Evolutionary conservation across 2,329 filamentous ascomycete genomes (phyloP).

Genomic region (Stenocarpella maydis): DNA sequence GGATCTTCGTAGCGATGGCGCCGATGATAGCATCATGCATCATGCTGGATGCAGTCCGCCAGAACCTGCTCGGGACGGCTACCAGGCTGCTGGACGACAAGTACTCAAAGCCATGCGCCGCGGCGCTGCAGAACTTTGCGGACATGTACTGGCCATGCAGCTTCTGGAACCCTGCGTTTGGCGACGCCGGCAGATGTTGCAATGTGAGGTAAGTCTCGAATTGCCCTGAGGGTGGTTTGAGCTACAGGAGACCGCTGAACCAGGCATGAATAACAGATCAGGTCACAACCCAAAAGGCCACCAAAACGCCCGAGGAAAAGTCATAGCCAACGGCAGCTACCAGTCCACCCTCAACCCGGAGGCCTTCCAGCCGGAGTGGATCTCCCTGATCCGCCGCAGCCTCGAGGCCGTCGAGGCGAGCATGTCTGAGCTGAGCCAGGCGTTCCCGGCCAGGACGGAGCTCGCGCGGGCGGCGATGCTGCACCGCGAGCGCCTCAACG

Average conservation of each 20-base stretch:
- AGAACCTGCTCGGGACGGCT: slow-evolving; percentile 17
- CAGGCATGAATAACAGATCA: not conserved
- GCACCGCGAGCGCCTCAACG: slow-evolving; percentile 19
- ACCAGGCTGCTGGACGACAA: slow-evolving; percentile 23
- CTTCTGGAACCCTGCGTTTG: not conserved
- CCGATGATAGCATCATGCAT: slow-evolving; percentile 12
- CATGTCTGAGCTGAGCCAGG: slow-evolving; percentile 4
- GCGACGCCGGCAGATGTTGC: not conserved
- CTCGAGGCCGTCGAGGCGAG: slow-evolving; percentile 5
- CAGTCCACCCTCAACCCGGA: not conserved
- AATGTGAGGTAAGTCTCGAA: not conserved
- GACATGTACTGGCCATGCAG: slow-evolving; percentile 24
- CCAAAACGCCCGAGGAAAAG: slow-evolving; percentile 11
- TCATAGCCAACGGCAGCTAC: slow-evolving; percentile 13
- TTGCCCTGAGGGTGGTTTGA: accelerated
- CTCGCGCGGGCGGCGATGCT: not conserved
- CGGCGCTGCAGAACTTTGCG: not conserved
- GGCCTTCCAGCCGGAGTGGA: slow-evolving; percentile 6
- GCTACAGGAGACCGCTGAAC: not conserved
- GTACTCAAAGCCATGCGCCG: not conserved
- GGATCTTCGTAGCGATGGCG: not conserved
- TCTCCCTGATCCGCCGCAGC: not conserved
- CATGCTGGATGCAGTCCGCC: not conserved
- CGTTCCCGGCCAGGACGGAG: not conserved
- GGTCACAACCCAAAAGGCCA: slow-evolving; percentile 12